Conservation (phyloP, 306 rosid species). For the Castanospermum australe region DNA sequence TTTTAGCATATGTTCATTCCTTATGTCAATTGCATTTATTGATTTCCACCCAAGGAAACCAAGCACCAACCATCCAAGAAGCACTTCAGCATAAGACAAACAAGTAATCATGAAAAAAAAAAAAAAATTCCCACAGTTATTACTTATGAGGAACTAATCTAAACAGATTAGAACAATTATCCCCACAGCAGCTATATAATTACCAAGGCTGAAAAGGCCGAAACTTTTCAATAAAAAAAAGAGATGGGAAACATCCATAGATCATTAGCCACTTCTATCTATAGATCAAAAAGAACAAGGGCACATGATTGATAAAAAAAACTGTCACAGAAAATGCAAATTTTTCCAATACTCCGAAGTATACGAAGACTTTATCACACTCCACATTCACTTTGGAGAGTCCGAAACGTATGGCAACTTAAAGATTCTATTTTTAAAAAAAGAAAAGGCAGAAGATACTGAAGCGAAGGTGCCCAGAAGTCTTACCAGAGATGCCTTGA, state of each 20-base stretch:
- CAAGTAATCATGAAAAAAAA: background rate
- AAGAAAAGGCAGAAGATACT: background rate
- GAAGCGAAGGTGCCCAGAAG: background rate
- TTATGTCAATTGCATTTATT: background rate
- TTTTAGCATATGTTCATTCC: background rate
- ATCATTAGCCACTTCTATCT: background rate
- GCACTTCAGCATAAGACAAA: background rate
- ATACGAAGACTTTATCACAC: background rate
- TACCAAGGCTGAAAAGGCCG: background rate
- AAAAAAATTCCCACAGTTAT: background rate
- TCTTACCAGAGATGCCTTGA: conserved; percentile 9
- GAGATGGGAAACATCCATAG: background rate
- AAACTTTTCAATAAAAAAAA: background rate
- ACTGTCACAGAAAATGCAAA: background rate
- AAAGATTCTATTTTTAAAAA: background rate
- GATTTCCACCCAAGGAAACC: background rate
- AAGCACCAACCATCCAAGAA: background rate
- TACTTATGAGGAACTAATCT: background rate
- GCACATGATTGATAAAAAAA: background rate
- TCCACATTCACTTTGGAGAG: background rate
- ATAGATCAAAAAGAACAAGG: background rate
- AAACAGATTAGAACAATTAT: background rate
- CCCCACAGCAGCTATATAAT: background rate
- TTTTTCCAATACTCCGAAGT: no score
- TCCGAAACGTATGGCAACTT: background rate